Conservation (phyloP, 805 yeast genomes). For the Hanseniaspora hatyaiensis region DNA sequence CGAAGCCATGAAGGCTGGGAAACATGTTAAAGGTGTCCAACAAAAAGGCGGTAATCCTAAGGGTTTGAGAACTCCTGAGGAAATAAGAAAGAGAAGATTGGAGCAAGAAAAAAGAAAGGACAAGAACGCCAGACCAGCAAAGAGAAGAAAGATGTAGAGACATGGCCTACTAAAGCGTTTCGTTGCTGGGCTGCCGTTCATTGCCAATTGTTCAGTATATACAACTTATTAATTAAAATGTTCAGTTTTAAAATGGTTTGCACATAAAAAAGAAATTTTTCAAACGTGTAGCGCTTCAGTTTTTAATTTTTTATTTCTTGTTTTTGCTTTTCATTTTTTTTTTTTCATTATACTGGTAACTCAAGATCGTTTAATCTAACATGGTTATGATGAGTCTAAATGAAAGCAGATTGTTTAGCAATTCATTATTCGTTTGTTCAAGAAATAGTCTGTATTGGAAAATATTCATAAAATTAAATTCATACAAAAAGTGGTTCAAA, state of each 20-base stretch:
- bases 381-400: too few relatives aligned
- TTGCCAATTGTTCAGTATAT: background rate
- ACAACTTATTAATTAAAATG: too few relatives aligned
- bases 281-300: background rate
- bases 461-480: too few relatives aligned
- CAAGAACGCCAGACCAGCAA: conserved; percentile 73
- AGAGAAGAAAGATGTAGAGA: conserved; percentile 31
- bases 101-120: conserved; percentile 58
- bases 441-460: too few relatives aligned
- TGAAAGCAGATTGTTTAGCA: too few relatives aligned
- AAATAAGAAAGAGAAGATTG: conserved; percentile 67
- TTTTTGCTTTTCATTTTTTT: background rate
- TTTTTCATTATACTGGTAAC: too few relatives aligned
- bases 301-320: too few relatives aligned
- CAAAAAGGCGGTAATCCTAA: conserved; percentile 29
- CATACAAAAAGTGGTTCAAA: too few relatives aligned
- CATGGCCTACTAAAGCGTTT: background rate
- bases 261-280: too few relatives aligned
- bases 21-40: conserved; percentile 50
- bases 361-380: too few relatives aligned
- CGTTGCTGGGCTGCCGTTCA: background rate
- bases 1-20: conserved; percentile 67
- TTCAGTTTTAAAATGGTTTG: too few relatives aligned
- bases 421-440: too few relatives aligned
- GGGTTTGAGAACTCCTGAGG: conserved; percentile 49